Conservation (phyloP, 1,139 yeast species). For the Pneumocystis canis region DNA sequence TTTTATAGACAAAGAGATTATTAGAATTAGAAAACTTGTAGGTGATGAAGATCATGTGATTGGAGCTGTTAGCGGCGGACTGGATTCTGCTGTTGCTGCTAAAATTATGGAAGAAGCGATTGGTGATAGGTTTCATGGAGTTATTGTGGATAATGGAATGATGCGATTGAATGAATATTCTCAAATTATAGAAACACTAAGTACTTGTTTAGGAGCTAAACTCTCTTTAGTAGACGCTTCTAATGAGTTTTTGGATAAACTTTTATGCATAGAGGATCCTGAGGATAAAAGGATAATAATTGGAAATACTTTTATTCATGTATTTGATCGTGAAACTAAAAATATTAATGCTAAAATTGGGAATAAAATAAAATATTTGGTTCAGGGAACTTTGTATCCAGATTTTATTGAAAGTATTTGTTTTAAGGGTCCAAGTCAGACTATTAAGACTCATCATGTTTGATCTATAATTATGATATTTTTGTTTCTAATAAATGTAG, state of each 20-base stretch:
- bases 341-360: slow-evolving; percentile 50
- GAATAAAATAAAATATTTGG: slow-evolving; percentile 76
- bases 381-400: slow-evolving; percentile 96
- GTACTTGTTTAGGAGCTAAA: slow-evolving; percentile 87
- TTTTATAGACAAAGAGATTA: slow-evolving; percentile 89
- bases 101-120: slow-evolving; percentile 95
- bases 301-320: slow-evolving; percentile 94
- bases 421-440: slow-evolving; percentile 98
- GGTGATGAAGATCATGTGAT: slow-evolving; percentile 98
- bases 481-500: background rate
- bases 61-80: slow-evolving; percentile 99
- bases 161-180: slow-evolving; percentile 89
- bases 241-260: slow-evolving; percentile 69
- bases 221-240: slow-evolving; percentile 89
- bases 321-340: slow-evolving; percentile 91
- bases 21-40: slow-evolving; percentile 74
- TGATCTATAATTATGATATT: background rate
- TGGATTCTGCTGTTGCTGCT: slow-evolving; percentile 98
- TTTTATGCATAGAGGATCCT: slow-evolving; percentile 93
- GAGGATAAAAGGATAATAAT: slow-evolving; percentile 97
- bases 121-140: slow-evolving; percentile 97
- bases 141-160: slow-evolving; percentile 94
- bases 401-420: slow-evolving; percentile 97
- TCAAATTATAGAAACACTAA: slow-evolving; percentile 72
- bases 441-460: slow-evolving; percentile 90